Base-by-base conservation (phyloP, 495 filamentous ascomycete genomes). In the Podospora bellae-mahoneyi region DNA sequence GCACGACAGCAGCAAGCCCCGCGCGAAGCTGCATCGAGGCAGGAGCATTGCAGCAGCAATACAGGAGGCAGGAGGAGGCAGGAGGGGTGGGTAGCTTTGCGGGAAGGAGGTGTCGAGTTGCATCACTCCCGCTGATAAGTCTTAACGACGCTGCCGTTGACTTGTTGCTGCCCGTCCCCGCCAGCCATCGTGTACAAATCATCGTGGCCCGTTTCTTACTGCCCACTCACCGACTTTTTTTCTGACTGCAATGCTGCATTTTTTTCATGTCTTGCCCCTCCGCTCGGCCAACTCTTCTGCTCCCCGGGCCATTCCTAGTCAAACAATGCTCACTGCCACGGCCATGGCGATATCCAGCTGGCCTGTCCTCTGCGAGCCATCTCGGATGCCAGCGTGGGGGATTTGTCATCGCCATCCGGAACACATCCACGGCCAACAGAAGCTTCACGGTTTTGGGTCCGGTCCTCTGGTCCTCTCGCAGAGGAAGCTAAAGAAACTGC, bases 151-250 rank as follows among this genome's bases (percentile, higher is more conserved):
- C 30, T n/a, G 23, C 2, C 30, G 15, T 23, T 23, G 23, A 23
- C 23, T 23, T 23, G 23, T 56, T 28, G 28, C 6, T 54, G 68
- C 64, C 57, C 44, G 28, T 44, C 62, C 62, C 67, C 27, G 58
- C 62, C 32, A 19, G 56, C 32, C 58, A 55, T 66, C 62, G 57
- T 62, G 67, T 44, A 63, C 69, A 70, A 70, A 67, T 67, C 69
- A 65, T 64, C 55, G 55, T 32, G 15, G 44, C 60, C 55, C 55
- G 3, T 58, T 60, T 23, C 9, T 32, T 16, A 1, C 34, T 55
- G 56, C 53, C 28, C 32, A 28, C 64, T 73, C 71, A 73, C 71
- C 71, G 71, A 71, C 66, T 71, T 71, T 60, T 60, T 69, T 71
- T 58, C 63, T 63, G 61, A 65, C 68, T 71, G 64, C 71, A 69